Conservation (phyloP, 2,329 filamentous ascomycete genomes). For the Cyclaneusma minus region DNA sequence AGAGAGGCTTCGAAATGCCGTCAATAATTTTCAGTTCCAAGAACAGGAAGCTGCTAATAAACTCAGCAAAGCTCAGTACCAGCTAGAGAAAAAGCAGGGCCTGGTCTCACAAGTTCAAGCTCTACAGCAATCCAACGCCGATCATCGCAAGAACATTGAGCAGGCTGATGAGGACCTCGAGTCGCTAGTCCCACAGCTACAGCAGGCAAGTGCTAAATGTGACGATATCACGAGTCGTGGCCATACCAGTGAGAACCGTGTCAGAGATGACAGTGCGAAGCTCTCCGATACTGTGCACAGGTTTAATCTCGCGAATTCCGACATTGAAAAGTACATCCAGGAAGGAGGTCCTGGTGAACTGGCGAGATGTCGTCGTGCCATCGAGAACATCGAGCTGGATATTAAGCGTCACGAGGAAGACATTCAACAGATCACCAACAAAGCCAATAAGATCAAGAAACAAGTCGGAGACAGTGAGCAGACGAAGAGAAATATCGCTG, state of each 20-base stretch:
- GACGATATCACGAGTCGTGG: conserved; percentile 63
- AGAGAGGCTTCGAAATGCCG: conserved; percentile 52
- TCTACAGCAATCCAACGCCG: conserved; percentile 48
- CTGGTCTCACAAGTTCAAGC: conserved; percentile 58
- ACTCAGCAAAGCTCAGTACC: conserved; percentile 52
- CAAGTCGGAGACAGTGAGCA: conserved; percentile 66
- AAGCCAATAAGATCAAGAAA: conserved; percentile 63
- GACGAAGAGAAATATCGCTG: conserved; percentile 71
- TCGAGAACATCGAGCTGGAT: conserved; percentile 49
- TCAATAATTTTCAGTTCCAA: conserved; percentile 61
- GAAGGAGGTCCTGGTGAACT: conserved; percentile 61
- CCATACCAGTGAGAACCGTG: conserved; percentile 53
- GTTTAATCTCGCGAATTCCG: conserved; percentile 57
- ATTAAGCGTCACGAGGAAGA: conserved; percentile 53
- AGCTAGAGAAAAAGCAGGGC: conserved; percentile 67
- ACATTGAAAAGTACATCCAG: conserved; percentile 68
- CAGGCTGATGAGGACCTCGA: conserved; percentile 59
- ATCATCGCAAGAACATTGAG: conserved; percentile 56
- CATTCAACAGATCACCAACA: conserved; percentile 46
- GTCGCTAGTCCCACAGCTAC: conserved; percentile 57
- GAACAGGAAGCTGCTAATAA: conserved; percentile 60
- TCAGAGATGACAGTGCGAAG: conserved; percentile 54
- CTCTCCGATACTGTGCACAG: conserved; percentile 63
- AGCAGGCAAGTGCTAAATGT: conserved; percentile 58
- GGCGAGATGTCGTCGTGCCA: conserved; percentile 50